Base-by-base conservation (phyloP, 2,329 filamentous ascomycete species). In the Colletotrichum brevisporum region DNA sequence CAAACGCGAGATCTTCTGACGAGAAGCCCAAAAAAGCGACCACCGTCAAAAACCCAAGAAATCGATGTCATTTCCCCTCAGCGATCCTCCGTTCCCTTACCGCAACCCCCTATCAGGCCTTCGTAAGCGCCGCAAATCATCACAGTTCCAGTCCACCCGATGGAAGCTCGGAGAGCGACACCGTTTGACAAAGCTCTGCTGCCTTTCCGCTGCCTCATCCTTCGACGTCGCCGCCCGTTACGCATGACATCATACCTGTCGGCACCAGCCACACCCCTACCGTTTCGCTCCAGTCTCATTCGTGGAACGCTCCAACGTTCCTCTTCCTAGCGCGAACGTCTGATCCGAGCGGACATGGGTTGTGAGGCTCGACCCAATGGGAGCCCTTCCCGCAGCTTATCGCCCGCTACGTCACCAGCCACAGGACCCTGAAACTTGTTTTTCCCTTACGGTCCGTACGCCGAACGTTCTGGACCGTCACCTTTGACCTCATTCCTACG, bases 371-470 rank as follows among this genome's bases (percentile, higher is more conserved):
- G 24, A 68, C 27, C 67, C 67, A 68, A 68, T 68, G 36, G 48
- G 53, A 26, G 9, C 2, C 16, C 57, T 56, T 53, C 53, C n/a
- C 31, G 31, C 31, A 2, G 31, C 31, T 6, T 21, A 21, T 15
- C 45, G 36, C 47, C 27, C 47, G 13, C 64, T 67, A 70, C 67
- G 67, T 70, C 67, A 70, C 63, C 63, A 70, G 67, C 67, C 67
- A 70, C 63, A 70, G 52, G 63, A 63, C 52, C 57, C 63, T 58
- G 39, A 68, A 61, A 67, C 67, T 69, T 69, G 62, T 56, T 66
- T 69, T 69, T 48, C 12, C 12, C 31, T 26, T 3, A 24, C 21
- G 21, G 21, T 24, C 21, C 16, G n/a, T 41, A n/a, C 31, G 47
- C 21, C n/a, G 55, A 54, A 15, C 55, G 47, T 62, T 41, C 54